A percentile compares a stretch with the other conserved stretches of the same genome.
These are phyloP conservation scores for Craspedostauros australis DNA, from an alignment of 108 stramenopile genomes.

Conservation along the genomic window DNA sequence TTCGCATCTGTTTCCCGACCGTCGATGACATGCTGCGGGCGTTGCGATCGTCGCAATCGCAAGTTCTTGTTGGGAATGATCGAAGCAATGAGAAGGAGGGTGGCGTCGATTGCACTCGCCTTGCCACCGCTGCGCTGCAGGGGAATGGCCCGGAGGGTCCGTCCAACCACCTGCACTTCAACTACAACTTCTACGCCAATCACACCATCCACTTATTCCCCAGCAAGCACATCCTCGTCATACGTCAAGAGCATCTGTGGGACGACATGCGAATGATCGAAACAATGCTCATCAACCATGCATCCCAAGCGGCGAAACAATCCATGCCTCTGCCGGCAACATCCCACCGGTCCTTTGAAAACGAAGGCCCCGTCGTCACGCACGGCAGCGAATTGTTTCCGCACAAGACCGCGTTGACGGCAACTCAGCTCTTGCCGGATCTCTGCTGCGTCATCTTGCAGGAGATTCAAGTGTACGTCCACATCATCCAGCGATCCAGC, in stretches of 20 bases:
- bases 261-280: conserved; percentile 10
- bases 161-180: conserved; percentile 19
- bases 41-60: background rate
- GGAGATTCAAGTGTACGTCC: conserved; percentile 7
- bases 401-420: conserved; percentile 7
- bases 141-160: conserved; percentile 15
- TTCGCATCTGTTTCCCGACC: conserved; percentile 20
- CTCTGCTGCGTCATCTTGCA: conserved; percentile 7
- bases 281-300: too few relatives aligned
- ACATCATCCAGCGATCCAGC: conserved; percentile 3
- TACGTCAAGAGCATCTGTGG: conserved; percentile 17
- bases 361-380: conserved; percentile 14
- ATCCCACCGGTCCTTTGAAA: conserved; percentile 9
- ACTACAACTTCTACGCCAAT: conserved; percentile 13
- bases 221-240: background rate
- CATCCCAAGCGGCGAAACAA: too few relatives aligned
- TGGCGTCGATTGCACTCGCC: conserved; percentile 3
- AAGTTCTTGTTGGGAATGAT: background rate
- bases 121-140: conserved; percentile 5
- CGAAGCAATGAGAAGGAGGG: background rate
- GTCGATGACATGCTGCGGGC: conserved; percentile 10
- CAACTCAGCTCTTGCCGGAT: conserved; percentile 1
- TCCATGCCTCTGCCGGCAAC: too few relatives aligned
- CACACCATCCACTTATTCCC: conserved; percentile 7
- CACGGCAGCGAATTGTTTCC: conserved; percentile 21